Percentiles rank a stretch among this genome's conserved stretches.
Evolutionary conservation across 495 filamentous ascomycete species (phyloP).

Genomic region (Hypoxylon crocopeplum): DNA sequence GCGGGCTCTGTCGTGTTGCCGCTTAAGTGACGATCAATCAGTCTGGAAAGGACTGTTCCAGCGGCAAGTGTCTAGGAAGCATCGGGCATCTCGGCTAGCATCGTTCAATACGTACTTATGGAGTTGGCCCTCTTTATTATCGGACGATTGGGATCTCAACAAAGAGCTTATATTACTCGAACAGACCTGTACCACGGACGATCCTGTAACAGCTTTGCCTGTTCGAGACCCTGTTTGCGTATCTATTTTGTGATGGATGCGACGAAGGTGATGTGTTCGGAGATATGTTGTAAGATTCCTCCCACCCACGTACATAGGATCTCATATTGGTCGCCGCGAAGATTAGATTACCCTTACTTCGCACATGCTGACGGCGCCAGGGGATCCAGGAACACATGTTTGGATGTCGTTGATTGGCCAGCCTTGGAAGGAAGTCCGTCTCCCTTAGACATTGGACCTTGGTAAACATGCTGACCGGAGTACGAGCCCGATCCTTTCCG

Average conservation of each 20-base stretch:
- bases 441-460: background rate
- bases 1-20: constrained; percentile 15
- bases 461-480: constrained; percentile 21
- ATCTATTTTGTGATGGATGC: constrained; percentile 16
- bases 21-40: constrained; percentile 24
- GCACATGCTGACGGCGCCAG: constrained; percentile 21
- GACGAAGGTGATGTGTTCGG: constrained; percentile 20
- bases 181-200: constrained; percentile 15
- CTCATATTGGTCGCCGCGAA: constrained; percentile 27
- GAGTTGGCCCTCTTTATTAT: background rate
- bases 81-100: constrained; percentile 25
- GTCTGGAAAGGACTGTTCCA: constrained; percentile 6
- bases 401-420: constrained; percentile 12
- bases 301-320: constrained; percentile 8
- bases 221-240: constrained; percentile 18
- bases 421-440: constrained; percentile 30
- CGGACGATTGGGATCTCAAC: constrained; percentile 9
- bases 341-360: constrained; percentile 23
- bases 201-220: constrained; percentile 19
- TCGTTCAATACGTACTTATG: constrained; percentile 8
- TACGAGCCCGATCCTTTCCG: constrained; percentile 24
- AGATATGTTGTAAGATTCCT: constrained; percentile 23
- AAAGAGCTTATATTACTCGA: constrained; percentile 2
- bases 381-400: constrained; percentile 4
- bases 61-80: constrained; percentile 13